phyloP scores from a whole-genome alignment of 805 yeast species.

The fission yeast (Schizosaccharomyces pombe) region DNA sequence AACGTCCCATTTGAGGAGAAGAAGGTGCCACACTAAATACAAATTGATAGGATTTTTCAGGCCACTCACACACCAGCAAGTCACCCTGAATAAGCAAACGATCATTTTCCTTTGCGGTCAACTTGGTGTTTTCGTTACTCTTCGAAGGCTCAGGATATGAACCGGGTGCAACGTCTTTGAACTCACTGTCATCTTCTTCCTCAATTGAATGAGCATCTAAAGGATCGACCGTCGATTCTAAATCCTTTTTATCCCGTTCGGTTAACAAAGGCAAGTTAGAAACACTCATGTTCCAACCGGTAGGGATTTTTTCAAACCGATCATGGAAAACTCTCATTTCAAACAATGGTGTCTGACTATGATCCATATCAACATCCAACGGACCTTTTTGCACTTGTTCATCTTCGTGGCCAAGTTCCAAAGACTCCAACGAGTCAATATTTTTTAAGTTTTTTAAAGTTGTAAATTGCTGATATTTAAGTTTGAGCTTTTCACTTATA shows the following conservation, averaged over 20 bases:
- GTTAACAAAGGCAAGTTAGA: background rate
- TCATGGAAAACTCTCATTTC: background rate
- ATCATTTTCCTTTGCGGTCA: background rate
- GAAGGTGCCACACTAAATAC: background rate
- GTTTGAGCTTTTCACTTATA: slow-evolving; percentile 31
- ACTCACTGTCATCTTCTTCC: background rate
- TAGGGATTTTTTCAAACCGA: background rate
- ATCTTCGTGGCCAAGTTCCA: too few species aligned
- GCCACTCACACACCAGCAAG: background rate
- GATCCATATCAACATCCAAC: too few species aligned
- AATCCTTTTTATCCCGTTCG: background rate
- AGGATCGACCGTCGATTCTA: background rate
- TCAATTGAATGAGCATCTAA: background rate
- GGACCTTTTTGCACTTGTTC: too few species aligned
- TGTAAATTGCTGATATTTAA: slow-evolving; percentile 8
- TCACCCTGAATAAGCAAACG: background rate
- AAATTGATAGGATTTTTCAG: background rate
- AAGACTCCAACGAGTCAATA: background rate
- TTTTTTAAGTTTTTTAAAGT: slow-evolving; percentile 3
- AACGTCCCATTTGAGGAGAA: background rate
- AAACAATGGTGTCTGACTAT: background rate
- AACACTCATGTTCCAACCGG: background rate
- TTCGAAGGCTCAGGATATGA: background rate
- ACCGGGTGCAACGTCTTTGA: background rate
- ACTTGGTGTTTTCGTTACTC: background rate